phyloP scores from a whole-genome alignment of 192 early-diverging fungal genomes.

The Glomus cerebriforme region DNA sequence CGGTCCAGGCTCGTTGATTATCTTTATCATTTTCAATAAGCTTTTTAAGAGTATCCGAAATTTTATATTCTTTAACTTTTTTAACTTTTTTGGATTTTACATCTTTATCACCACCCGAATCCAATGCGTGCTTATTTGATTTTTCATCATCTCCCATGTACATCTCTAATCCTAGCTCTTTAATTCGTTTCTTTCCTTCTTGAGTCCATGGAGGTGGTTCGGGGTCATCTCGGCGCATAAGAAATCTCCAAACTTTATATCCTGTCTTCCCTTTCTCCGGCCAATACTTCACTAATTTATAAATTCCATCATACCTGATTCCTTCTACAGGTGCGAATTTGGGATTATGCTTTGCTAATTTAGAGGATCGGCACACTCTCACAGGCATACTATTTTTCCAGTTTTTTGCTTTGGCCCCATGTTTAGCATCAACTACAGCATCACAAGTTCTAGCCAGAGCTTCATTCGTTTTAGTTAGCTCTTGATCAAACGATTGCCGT shows the following conservation, averaged over 20 bases:
- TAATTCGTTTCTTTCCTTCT: constrained; percentile 51
- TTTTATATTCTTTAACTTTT: constrained; percentile 18
- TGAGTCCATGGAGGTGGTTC: constrained; percentile 67
- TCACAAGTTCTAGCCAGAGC: constrained; percentile 62
- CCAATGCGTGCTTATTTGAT: neutral
- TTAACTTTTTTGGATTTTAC: neutral
- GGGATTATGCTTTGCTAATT: constrained; percentile 49
- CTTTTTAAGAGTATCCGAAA: constrained; percentile 23
- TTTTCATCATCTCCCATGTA: constrained; percentile 25
- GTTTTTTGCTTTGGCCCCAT: constrained; percentile 48
- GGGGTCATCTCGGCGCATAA: constrained; percentile 63
- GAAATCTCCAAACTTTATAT: constrained; percentile 61
- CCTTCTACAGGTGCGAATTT: constrained; percentile 56
- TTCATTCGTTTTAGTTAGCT: constrained; percentile 58
- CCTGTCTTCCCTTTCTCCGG: constrained; percentile 49
- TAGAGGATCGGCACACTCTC: constrained; percentile 58
- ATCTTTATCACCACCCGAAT: neutral
- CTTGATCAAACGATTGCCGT: constrained; percentile 59
- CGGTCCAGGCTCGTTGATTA: constrained; percentile 41
- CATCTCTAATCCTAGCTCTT: constrained; percentile 48
- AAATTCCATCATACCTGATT: constrained; percentile 67
- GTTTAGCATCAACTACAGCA: constrained; percentile 42
- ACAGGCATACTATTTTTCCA: constrained; percentile 59
- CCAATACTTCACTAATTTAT: constrained; percentile 70
- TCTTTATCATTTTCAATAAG: constrained; percentile 34